phyloP scores from a whole-genome alignment of 2,329 filamentous ascomycete species.

The Botrytis galanthina region DNA sequence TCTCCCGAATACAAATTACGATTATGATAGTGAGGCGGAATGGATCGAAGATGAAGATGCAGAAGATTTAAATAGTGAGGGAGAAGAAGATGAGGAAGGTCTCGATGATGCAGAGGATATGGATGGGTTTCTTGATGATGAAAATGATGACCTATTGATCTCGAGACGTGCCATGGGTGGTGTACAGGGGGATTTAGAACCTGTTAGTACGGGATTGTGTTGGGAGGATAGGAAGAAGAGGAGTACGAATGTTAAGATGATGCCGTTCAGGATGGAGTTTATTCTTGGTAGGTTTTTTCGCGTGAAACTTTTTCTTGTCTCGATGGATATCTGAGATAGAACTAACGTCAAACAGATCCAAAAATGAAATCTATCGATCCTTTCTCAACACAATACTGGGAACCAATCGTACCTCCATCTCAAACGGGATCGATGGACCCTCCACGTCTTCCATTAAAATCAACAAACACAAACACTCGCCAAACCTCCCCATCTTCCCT shows the following conservation, averaged over 20 bases:
- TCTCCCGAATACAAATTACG: conserved; percentile 68
- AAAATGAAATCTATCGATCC: conserved; percentile 68
- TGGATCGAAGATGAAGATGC: conserved; percentile 70
- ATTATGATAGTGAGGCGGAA: conserved; percentile 83
- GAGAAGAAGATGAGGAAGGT: conserved; percentile 66
- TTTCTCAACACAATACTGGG: conserved; percentile 81
- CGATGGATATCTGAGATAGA: neutral
- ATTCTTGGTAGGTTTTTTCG: conserved; percentile 43
- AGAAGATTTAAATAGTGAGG: conserved; percentile 56
- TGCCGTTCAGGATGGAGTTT: conserved; percentile 70
- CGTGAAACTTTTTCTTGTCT: neutral
- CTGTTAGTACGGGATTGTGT: conserved; percentile 75
- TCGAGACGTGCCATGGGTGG: conserved; percentile 52
- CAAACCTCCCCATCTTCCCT: conserved; percentile 18
- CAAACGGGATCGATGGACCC: conserved; percentile 36
- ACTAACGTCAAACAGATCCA: conserved; percentile 33
- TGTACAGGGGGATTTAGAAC: conserved; percentile 67
- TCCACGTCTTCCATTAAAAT: conserved; percentile 39
- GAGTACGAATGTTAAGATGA: conserved; percentile 49
- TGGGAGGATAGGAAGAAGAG: conserved; percentile 65
- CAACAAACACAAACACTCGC: conserved; percentile 31
- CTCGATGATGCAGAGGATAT: conserved; percentile 66
- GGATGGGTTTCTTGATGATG: conserved; percentile 65
- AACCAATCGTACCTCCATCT: conserved; percentile 19
- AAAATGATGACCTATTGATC: conserved; percentile 59